These are phyloP conservation scores for Kentomonas sorsogonicus DNA, from an alignment of 208 protist genomes.

Conservation along the genomic window DNA sequence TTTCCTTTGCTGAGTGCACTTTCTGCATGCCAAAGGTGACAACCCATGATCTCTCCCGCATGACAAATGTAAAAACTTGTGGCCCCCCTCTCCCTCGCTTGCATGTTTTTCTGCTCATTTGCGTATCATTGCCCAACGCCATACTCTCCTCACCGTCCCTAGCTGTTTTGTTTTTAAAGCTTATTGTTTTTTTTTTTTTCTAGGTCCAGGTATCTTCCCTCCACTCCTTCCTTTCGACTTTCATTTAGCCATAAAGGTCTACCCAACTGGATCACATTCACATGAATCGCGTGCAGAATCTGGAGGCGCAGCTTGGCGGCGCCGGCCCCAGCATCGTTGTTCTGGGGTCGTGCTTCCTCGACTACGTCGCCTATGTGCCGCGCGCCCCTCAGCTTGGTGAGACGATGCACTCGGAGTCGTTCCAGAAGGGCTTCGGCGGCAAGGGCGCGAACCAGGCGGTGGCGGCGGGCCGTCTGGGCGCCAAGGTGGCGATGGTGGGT, in stretches of 20 bases:
- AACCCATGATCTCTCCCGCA: too few relatives aligned
- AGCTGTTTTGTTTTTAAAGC: conserved; percentile 9
- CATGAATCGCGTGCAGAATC: conserved; percentile 51
- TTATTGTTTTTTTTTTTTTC: conserved; percentile 4
- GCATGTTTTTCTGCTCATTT: too few relatives aligned
- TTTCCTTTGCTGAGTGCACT: not conserved
- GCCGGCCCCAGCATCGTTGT: conserved; percentile 68
- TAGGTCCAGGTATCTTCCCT: not conserved
- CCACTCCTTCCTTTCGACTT: not conserved
- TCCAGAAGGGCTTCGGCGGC: conserved; percentile 89
- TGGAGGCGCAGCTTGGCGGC: conserved; percentile 32
- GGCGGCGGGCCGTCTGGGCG: conserved; percentile 74
- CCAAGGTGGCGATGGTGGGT: conserved; percentile 77
- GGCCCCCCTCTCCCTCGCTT: too few relatives aligned
- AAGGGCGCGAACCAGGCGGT: conserved; percentile 94
- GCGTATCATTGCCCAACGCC: too few relatives aligned
- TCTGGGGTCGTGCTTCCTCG: conserved; percentile 88
- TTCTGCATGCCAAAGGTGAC: too few relatives aligned
- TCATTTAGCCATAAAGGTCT: not conserved
- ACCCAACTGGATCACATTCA: not conserved
- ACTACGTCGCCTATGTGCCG: conserved; percentile 87
- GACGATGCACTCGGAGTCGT: conserved; percentile 84
- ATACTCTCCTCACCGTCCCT: too few relatives aligned
- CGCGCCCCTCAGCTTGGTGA: conserved; percentile 87
- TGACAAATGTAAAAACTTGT: too few relatives aligned